Evolutionary conservation across 2,329 filamentous ascomycete genomes (phyloP).

Genomic region (Colletotrichum kahawae): DNA sequence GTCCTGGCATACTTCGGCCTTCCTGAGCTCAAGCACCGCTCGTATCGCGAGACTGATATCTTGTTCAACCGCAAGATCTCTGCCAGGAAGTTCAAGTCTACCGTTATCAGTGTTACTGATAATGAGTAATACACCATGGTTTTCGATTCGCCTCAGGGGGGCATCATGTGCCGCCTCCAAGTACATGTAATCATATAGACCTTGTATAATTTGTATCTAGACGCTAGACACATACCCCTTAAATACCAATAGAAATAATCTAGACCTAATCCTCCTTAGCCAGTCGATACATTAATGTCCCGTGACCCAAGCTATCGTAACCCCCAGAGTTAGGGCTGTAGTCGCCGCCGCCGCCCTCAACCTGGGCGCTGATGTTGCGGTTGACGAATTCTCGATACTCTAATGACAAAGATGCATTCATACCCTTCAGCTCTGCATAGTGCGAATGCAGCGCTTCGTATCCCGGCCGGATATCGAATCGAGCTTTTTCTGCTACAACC

Average conservation of each 20-base stretch:
- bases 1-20: slow-evolving; percentile 46
- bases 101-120: slow-evolving; percentile 45
- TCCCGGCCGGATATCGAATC: neutral
- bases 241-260: neutral
- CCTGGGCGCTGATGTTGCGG: neutral
- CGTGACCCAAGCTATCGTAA: neutral
- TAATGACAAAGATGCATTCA: neutral
- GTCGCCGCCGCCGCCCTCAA: neutral
- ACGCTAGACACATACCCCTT: neutral
- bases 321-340: neutral
- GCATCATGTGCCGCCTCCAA: neutral
- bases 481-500: neutral
- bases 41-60: slow-evolving; percentile 50
- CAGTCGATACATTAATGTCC: neutral
- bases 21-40: slow-evolving; percentile 49
- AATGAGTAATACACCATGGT: slow-evolving; percentile 36
- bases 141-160: neutral
- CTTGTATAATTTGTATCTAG: neutral
- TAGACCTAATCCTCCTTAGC: neutral
- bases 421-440: neutral
- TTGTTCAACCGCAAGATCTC: slow-evolving; percentile 46
- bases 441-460: neutral
- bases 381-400: neutral
- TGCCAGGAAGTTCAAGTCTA: slow-evolving; percentile 48
- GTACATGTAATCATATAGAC: neutral